A percentile compares a stretch with the other conserved stretches of the same genome.
phyloP scores from a whole-genome alignment of 2,329 filamentous ascomycete species.

The Colletotrichum incanum region DNA sequence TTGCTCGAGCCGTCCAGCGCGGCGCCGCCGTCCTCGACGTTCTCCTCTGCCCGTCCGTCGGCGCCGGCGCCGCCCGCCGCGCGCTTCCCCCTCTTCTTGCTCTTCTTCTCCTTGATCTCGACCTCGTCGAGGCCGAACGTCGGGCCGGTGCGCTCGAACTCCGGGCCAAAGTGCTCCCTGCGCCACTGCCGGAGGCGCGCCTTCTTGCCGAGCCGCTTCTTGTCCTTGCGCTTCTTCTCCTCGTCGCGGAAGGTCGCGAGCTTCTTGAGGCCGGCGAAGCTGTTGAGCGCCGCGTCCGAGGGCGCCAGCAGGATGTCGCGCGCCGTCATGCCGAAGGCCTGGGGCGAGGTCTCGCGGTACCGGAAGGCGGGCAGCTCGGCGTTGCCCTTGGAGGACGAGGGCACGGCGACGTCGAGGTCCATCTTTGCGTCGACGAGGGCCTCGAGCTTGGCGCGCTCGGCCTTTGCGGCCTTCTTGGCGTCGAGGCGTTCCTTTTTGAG shows the following conservation, averaged over 20 bases:
- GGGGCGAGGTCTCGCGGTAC: constrained; percentile 94
- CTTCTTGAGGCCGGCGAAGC: constrained; percentile 95
- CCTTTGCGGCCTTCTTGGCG: constrained; percentile 80
- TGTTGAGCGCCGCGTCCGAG: constrained; percentile 87
- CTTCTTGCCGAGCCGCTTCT: constrained; percentile 93
- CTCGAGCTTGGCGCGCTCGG: constrained; percentile 88
- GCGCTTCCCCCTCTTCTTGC: constrained; percentile 44
- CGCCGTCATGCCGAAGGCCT: constrained; percentile 89
- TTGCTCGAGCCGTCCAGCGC: constrained; percentile 55
- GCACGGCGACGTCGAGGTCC: constrained; percentile 77
- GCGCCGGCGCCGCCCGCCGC: constrained; percentile 26
- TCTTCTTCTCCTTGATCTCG: constrained; percentile 44
- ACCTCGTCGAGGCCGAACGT: constrained; percentile 69
- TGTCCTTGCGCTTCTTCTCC: constrained; percentile 91
- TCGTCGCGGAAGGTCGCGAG: constrained; percentile 89
- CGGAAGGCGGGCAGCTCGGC: constrained; percentile 72
- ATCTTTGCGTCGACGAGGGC: constrained; percentile 87
- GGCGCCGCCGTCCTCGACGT: constrained; percentile 50
- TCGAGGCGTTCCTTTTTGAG: constrained; percentile 72
- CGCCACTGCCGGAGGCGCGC: constrained; percentile 90
- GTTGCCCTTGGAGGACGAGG: constrained; percentile 60
- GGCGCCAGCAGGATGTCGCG: constrained; percentile 92
- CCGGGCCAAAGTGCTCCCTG: constrained; percentile 73
- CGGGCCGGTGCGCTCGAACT: constrained; percentile 70
- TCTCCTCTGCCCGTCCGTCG: constrained; percentile 43